Conservation (phyloP, 75 land plant genomes). For the Sequoia sempervirens region DNA sequence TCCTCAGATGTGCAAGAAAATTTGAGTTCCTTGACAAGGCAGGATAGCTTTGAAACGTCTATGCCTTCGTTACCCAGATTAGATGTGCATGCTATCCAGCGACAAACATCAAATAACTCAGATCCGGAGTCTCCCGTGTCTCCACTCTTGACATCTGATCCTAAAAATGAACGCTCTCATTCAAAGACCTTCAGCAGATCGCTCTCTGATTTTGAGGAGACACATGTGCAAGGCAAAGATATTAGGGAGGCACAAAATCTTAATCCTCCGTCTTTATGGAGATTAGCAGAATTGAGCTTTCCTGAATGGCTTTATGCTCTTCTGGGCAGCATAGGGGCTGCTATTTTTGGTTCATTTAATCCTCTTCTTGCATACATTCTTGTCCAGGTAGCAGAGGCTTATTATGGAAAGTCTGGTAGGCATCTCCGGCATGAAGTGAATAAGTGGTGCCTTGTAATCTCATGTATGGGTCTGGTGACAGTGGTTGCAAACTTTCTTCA, state of each 20-base stretch:
- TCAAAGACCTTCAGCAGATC: slow-evolving; percentile 95
- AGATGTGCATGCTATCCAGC: slow-evolving; percentile 55
- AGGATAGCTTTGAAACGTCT: slow-evolving; percentile 83
- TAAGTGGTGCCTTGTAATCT: slow-evolving; percentile 89
- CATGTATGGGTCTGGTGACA: slow-evolving; percentile 90
- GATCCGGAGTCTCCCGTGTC: slow-evolving; percentile 98
- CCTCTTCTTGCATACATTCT: slow-evolving; percentile 93
- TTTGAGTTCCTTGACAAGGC: slow-evolving; percentile 51
- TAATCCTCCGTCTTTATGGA: slow-evolving; percentile 80
- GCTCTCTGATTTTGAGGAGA: slow-evolving; percentile 50
- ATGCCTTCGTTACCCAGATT: slow-evolving; percentile 66
- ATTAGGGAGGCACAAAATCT: slow-evolving; percentile 19
- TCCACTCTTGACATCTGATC: slow-evolving; percentile 97
- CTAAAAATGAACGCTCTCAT: slow-evolving; percentile 92
- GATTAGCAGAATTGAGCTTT: slow-evolving; percentile 82
- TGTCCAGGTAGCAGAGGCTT: slow-evolving; percentile 69
- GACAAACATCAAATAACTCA: slow-evolving; percentile 56
- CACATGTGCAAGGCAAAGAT: slow-evolving; percentile 20
- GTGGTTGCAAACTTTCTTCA: slow-evolving; percentile 94
- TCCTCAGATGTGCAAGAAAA: slow-evolving; percentile 46
- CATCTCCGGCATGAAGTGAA: slow-evolving; percentile 50
- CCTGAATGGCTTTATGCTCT: slow-evolving; percentile 99
- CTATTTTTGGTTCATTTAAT: slow-evolving; percentile 97
- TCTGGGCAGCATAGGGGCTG: slow-evolving; percentile 96
- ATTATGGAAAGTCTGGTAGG: slow-evolving; percentile 40